These are phyloP conservation scores for Agrocybe chaxingu DNA, from an alignment of 768 basidiomycete genomes.

Conservation along the genomic window DNA sequence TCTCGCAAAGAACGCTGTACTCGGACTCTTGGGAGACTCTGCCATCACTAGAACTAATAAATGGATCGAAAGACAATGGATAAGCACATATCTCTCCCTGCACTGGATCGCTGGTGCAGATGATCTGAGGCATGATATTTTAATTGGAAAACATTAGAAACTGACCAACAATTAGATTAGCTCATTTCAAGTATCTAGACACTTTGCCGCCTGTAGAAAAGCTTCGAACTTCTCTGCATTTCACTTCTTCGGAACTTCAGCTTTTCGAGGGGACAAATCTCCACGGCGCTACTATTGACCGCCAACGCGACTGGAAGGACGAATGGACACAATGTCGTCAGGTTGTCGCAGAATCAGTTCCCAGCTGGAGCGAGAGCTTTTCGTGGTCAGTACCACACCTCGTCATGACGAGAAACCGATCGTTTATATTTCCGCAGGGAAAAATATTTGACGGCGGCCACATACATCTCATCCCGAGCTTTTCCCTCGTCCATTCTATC, in stretches of 20 bases:
- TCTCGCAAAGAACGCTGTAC: constrained; percentile 40
- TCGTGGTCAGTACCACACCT: constrained; percentile 58
- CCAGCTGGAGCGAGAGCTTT: constrained; percentile 45
- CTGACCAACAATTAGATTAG: constrained; percentile 17
- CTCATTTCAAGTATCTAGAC: constrained; percentile 62
- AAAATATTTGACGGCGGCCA: constrained; percentile 65
- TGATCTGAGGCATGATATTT: constrained; percentile 28
- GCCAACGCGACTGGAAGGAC: constrained; percentile 52
- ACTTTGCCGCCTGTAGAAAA: constrained; percentile 56
- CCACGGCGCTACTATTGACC: constrained; percentile 70
- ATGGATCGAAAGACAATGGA: constrained; percentile 66
- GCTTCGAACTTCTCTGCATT: constrained; percentile 74
- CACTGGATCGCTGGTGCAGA: constrained; percentile 50
- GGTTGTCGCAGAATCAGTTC: constrained; percentile 32
- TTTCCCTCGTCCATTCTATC: constrained; percentile 85
- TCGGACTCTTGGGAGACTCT: constrained; percentile 29
- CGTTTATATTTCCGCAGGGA: constrained; percentile 45
- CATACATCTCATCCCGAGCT: constrained; percentile 82
- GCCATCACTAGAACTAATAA: constrained; percentile 17
- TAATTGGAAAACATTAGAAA: not conserved
- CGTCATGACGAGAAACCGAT: constrained; percentile 1
- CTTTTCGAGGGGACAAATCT: constrained; percentile 78
- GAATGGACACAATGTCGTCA: constrained; percentile 60
- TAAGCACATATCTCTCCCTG: constrained; percentile 62
- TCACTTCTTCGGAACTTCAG: constrained; percentile 57